Base-by-base conservation (phyloP, 805 yeast genomes). In the Cyberlindnera suaveolens region DNA sequence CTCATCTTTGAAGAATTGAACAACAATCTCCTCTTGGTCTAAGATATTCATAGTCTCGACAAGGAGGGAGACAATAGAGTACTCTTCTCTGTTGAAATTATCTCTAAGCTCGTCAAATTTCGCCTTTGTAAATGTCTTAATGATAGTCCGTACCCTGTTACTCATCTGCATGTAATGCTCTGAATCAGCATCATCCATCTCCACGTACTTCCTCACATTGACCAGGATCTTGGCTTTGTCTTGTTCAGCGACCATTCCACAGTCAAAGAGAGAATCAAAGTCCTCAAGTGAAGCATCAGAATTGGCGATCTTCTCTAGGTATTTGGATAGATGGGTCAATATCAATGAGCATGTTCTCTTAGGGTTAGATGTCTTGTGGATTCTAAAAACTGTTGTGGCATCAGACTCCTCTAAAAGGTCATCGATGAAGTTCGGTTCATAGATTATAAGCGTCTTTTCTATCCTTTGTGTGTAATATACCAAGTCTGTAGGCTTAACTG, bases 1-100 rank as follows among this genome's bases (percentile, higher is more conserved):
- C 38, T 64, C 63, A 16, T 69, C 66, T 39, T 60, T 61, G 48
- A 69, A 70, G 42, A 66, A 68, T 40, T 69, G 72, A 14, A 68
- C 61, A 2, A 67, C 59, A 17, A 60, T 49, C 30, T 62, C 62
- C 43, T 64, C 65, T 46, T 71, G 68, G 42, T 64, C 63, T 32
- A 65, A 38, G 31, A 54, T 38, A 16, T 55, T 56, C 33, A 58
- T 41, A 1, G 57, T 50, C 38, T 54, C 58, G 17, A 58, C 62
- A 5, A 57, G 34, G 14, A 52, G 26, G 17, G 40, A 31, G 6
- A 55, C 60, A 18, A 51, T 45, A 1, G 56, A 43, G 33, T 54
- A 58, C 16, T 57, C 52, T 36, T 49, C 45, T 13, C 39, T 45
- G 11, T 41, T 32, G 39, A 48, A 58, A 33, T 46, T 46, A 4